These are phyloP conservation scores for Grifola frondosa DNA, from an alignment of 1,284 basidiomycete genomes.

Conservation along the genomic window DNA sequence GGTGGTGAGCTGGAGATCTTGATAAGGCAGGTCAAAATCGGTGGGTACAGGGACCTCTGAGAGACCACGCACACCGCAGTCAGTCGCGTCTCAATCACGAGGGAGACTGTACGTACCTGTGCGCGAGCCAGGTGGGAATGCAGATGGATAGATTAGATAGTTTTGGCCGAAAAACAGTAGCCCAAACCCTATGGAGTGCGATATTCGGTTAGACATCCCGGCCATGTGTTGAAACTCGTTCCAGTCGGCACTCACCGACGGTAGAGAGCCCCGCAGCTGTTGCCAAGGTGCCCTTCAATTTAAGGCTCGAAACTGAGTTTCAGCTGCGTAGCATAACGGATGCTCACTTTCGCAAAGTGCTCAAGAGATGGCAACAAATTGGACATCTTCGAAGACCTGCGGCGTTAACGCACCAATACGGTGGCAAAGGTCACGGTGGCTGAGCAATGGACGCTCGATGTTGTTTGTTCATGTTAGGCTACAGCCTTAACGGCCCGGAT, in stretches of 20 bases:
- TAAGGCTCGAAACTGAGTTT: constrained; percentile 5
- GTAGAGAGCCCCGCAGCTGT: constrained; percentile 68
- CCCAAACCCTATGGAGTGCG: constrained; percentile 52
- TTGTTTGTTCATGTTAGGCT: constrained; percentile 16
- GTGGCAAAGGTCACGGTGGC: constrained; percentile 1
- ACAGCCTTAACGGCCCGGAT: constrained; percentile 2
- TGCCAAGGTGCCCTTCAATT: constrained; percentile 60
- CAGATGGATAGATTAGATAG: constrained; percentile 86
- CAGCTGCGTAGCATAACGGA: background rate
- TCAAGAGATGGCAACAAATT: constrained; percentile 54
- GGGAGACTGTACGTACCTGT: constrained; percentile 45
- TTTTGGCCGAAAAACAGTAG: constrained; percentile 85
- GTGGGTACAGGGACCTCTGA: constrained; percentile 72
- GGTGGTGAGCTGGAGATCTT: constrained; percentile 68
- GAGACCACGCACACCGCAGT: no score
- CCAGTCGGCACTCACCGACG: constrained; percentile 54
- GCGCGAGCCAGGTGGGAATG: constrained; percentile 83
- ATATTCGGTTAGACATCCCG: no score
- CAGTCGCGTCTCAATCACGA: no score
- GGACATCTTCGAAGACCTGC: constrained; percentile 17
- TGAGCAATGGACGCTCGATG: background rate
- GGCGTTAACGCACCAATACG: background rate
- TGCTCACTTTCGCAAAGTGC: constrained; percentile 60
- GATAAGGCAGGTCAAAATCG: constrained; percentile 70
- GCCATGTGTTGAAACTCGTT: no score